phyloP scores from a whole-genome alignment of 2,329 filamentous ascomycete genomes.

The Fusarium sp. region DNA sequence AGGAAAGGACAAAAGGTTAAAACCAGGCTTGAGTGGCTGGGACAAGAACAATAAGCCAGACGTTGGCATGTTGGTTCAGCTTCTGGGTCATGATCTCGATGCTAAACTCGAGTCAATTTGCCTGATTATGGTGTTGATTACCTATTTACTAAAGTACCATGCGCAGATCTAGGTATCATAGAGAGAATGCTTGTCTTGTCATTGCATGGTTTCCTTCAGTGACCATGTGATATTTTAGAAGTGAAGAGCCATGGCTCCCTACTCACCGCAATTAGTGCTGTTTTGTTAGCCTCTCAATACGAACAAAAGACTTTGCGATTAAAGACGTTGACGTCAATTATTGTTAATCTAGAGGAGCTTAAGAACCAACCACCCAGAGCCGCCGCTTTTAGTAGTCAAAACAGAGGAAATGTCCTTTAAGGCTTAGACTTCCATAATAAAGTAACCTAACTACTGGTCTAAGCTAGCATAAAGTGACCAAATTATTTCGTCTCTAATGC shows the following conservation, averaged over 20 bases:
- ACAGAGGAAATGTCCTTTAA: too few species aligned
- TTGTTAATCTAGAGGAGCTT: background rate
- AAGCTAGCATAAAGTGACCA: too few species aligned
- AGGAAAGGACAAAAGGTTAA: background rate
- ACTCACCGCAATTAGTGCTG: background rate
- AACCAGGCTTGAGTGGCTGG: constrained; percentile 12
- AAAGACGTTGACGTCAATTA: constrained; percentile 18
- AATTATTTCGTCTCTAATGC: too few species aligned
- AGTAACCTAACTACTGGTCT: too few species aligned
- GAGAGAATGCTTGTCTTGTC: constrained; percentile 12
- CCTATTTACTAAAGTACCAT: background rate
- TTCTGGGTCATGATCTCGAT: constrained; percentile 12
- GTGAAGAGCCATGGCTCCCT: background rate
- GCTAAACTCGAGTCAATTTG: background rate
- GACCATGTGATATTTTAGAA: background rate
- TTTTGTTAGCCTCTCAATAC: background rate
- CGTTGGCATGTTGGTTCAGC: background rate
- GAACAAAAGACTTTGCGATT: background rate
- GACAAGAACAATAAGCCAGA: constrained; percentile 13
- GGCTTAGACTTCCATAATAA: too few species aligned
- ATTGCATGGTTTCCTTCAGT: background rate
- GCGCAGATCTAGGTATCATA: constrained; percentile 9
- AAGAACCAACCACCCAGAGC: background rate
- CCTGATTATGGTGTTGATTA: background rate
- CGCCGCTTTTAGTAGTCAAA: background rate